Base-by-base conservation (phyloP, 306 rosid genomes). In the Datisca glomerata region DNA sequence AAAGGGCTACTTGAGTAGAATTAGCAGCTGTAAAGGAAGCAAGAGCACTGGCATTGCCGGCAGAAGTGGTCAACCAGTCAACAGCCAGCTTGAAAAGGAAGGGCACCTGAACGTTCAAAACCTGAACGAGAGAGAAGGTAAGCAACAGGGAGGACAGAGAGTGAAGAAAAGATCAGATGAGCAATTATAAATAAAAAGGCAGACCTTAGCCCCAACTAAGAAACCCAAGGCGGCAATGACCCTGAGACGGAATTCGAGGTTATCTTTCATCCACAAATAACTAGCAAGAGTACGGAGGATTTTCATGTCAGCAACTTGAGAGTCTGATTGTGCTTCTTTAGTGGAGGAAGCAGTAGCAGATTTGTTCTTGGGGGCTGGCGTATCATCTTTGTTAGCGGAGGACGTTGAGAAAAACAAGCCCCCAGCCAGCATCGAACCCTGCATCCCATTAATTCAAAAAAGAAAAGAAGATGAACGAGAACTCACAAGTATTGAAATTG, bases 31-130 rank as follows among this genome's bases (percentile, higher is more conserved):
- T 44, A 45, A 81, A 81, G 50, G 79, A 70, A 34, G 83, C 77
- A 41, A 83, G 43, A 55, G 75, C 65, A 59, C 60, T 41, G 12
- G 75, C 82, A 68, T 64, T 83, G 37, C 86, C 86, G 0, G 86
- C 55, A 17, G 81, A 73, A 12, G 84, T 66, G 18, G 82, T 77
- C 57, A 89, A 63, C 91, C 86, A 89, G 63, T 89, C 98, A 21
- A 89, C 81, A 15, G 93, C 95, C 27, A 83, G 84, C 75, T 89
- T 89, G 77, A 89, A 89, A 39, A 89, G 69, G 75, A 89, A 89
- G 18, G 98, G 98, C 41, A 89, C 98, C 65, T 89, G 95, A 56
- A 89, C 93, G 71, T 89, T 89, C 76, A 89, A 57, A 54, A 89
- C 85, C 94, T 84, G 21, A 52, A 19, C 18, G 27, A 52, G 6